Evolutionary conservation across 2,329 filamentous ascomycete genomes (phyloP), one percentile per base, ranked within the genome.

Genomic region (Cladosporium velox): DNA sequence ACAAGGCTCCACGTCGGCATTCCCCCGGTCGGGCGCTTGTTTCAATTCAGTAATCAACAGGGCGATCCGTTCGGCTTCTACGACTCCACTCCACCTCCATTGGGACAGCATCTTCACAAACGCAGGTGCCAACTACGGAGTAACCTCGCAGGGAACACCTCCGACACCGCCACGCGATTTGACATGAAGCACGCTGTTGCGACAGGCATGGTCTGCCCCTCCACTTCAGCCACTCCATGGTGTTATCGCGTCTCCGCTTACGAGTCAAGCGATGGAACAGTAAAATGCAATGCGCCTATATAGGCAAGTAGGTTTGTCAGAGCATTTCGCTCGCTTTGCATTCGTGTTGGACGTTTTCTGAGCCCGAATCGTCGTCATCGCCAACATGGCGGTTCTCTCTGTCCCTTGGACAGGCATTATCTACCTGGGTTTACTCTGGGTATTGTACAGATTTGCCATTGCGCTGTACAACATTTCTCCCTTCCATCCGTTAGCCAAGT

Each of bases 401-500:
- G 41, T 64, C n/a, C 61, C 38, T 1, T 58, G 55, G 57, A 44
- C 21, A 3, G 51, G 69, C 34, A 51, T 71, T 6, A 67, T 67
- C 35, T 70, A 70, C n/a, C 38, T 65, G 8, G 49, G 66, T 4
- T 35, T 72, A 18, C 34, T 70, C 12, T 67, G 66, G 35, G 49
- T 71, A 38, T 68, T 65, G 3, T 59, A 70, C 18, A 32, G 70
- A 5, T 67, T 71, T 47, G 70, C 69, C 2, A 63, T 64, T 49
- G 38, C 61, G 26, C 26, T 64, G 30, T 64, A 64, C 51, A 67
- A 60, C 51, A 51, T 54, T 30, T 69, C 49, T 52, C 47, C 55
- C 14, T 72, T 77, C 49, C 72, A 73, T 67, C 77, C 77, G n/a
- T 59, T 79, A 14, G 71, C 76, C 18, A 71, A 72, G 14, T 73